phyloP scores from a whole-genome alignment of 257 asterid genomes.

The Primulina huaijiensis region DNA sequence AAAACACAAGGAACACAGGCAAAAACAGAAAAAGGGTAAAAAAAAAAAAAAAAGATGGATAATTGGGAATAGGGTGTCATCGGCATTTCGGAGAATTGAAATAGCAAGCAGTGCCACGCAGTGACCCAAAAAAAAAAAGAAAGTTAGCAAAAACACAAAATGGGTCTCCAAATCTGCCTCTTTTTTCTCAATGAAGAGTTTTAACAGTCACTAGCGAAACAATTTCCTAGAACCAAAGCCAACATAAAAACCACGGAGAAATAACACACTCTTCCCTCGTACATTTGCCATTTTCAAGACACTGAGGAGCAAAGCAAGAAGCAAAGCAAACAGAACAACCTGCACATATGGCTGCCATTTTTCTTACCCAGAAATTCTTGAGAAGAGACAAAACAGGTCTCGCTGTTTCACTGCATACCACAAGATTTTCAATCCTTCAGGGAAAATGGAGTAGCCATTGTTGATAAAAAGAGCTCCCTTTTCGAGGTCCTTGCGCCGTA shows the following conservation, averaged over 20 bases:
- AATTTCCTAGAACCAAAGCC: not conserved
- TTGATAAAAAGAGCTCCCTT: not conserved
- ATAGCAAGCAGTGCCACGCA: constrained; percentile 1
- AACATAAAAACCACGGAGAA: not conserved
- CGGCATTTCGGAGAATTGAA: not conserved
- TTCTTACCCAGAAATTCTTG: not conserved
- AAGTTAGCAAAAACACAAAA: not conserved
- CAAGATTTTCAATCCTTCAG: not conserved
- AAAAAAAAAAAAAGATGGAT: constrained; percentile 7
- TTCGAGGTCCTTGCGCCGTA: not conserved
- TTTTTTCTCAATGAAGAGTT: not conserved
- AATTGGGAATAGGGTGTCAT: constrained; percentile 13
- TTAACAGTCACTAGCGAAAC: not conserved
- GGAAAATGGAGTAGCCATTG: not conserved
- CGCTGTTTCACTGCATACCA: not conserved
- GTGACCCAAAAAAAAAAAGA: not conserved
- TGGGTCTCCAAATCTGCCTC: not conserved
- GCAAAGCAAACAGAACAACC: not conserved
- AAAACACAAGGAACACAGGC: constrained; percentile 19
- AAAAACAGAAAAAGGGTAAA: constrained; percentile 15
- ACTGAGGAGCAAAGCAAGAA: not conserved
- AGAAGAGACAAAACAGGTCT: not conserved
- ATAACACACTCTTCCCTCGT: not conserved
- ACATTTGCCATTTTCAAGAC: not conserved
- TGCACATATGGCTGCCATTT: not conserved